Evolutionary conservation across 2,329 filamentous ascomycete species (phyloP).

Genomic region (Diaporthe australafricana): DNA sequence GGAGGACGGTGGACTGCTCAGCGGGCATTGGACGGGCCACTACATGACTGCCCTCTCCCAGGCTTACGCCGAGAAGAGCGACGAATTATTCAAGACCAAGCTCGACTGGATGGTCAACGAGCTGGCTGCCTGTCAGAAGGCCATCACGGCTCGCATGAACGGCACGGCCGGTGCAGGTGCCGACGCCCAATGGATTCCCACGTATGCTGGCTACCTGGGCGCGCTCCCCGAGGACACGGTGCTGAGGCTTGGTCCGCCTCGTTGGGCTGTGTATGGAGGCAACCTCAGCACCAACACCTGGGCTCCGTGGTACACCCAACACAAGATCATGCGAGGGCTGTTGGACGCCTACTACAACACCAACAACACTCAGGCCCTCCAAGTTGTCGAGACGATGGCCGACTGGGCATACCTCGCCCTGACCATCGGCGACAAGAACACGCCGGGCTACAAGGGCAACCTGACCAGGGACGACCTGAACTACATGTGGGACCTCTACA

Average conservation of each 20-base stretch:
- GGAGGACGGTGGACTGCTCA: conserved; percentile 50
- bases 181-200: conserved; percentile 44
- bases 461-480: conserved; percentile 48
- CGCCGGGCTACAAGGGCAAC: conserved; percentile 46
- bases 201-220: conserved; percentile 46
- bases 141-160: conserved; percentile 45
- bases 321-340: conserved; percentile 49
- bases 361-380: conserved; percentile 45
- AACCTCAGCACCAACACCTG: conserved; percentile 45
- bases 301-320: conserved; percentile 50
- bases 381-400: conserved; percentile 46
- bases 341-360: conserved; percentile 50
- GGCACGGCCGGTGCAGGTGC: conserved; percentile 34
- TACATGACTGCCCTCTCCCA: conserved; percentile 48
- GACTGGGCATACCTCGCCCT: conserved; percentile 49
- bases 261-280: conserved; percentile 47
- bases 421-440: conserved; percentile 48
- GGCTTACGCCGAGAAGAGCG: conserved; percentile 47
- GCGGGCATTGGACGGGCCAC: conserved; percentile 49
- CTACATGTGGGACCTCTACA: conserved; percentile 50
- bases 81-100: conserved; percentile 46
- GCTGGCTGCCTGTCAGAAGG: conserved; percentile 46
- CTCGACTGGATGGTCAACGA: conserved; percentile 49
- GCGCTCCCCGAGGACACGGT: conserved; percentile 48
- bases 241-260: conserved; percentile 47